Evolutionary conservation across 768 basidiomycete species (phyloP).

Genomic region (Trametes cubensis): DNA sequence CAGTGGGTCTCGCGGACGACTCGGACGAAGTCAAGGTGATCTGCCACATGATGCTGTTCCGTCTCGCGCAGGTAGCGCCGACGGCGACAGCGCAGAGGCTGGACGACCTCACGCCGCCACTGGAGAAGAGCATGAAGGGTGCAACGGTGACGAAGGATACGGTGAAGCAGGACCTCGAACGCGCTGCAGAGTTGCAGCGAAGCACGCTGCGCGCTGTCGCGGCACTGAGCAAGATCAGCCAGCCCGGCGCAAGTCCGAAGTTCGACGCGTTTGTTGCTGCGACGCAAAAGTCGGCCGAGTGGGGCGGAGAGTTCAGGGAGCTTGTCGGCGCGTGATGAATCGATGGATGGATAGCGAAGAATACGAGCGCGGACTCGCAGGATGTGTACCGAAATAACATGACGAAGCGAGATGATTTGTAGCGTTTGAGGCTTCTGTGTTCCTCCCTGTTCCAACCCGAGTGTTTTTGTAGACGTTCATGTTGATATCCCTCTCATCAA

Average conservation of each 20-base stretch:
- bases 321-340: constrained; percentile 37
- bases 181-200: constrained; percentile 87
- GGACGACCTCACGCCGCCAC: constrained; percentile 79
- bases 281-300: constrained; percentile 63
- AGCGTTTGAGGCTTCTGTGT: no score
- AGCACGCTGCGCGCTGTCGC: constrained; percentile 88
- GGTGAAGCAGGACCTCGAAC: constrained; percentile 90
- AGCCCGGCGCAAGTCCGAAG: constrained; percentile 61
- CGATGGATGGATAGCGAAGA: no score
- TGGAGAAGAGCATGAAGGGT: constrained; percentile 90
- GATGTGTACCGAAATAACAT: no score
- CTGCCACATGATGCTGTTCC: constrained; percentile 93
- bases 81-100: constrained; percentile 80
- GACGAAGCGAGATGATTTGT: no score
- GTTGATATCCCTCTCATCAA: no score
- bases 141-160: constrained; percentile 90
- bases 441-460: no score
- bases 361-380: no score
- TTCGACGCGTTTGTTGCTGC: constrained; percentile 84
- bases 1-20: constrained; percentile 83
- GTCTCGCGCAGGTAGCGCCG: constrained; percentile 84
- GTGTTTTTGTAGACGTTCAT: no score
- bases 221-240: constrained; percentile 77
- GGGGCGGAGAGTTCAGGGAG: constrained; percentile 74
- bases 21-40: constrained; percentile 98